Percentiles rank a stretch among this genome's conserved stretches.
Evolutionary conservation across 345 rosid genomes (phyloP).

Genomic region (Populus euphratica): DNA sequence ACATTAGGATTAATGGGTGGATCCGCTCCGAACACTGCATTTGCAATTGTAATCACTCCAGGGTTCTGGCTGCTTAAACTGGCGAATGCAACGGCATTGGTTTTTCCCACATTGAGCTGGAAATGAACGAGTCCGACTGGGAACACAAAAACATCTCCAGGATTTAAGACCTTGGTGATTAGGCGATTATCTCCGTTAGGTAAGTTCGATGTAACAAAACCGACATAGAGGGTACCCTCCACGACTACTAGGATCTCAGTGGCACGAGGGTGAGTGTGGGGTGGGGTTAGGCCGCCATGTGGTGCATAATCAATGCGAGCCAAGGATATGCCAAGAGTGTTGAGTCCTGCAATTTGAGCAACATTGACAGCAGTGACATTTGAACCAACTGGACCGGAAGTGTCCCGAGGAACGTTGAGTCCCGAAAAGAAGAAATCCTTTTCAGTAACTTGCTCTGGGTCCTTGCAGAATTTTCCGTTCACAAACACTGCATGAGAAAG

Average conservation of each 20-base stretch:
- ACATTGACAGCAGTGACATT: neutral
- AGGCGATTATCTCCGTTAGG: constrained; percentile 1
- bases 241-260: neutral
- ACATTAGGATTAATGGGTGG: neutral
- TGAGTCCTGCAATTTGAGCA: constrained; percentile 1
- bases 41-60: neutral
- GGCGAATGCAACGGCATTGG: neutral
- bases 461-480: constrained; percentile 15
- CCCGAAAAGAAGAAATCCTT: neutral
- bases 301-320: neutral
- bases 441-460: neutral
- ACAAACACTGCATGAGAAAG: neutral
- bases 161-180: constrained; percentile 1
- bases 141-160: constrained; percentile 11
- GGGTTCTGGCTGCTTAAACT: constrained; percentile 13
- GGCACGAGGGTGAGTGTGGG: constrained; percentile 6
- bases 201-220: constrained; percentile 4
- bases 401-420: neutral
- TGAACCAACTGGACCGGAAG: neutral
- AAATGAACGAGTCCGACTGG: constrained; percentile 12
- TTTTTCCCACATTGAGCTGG: neutral
- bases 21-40: neutral
- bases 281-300: neutral
- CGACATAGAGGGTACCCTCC: constrained; percentile 8
- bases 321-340: constrained; percentile 9